These are phyloP conservation scores for Botryotinia globosa DNA, from an alignment of 2,329 filamentous ascomycete genomes.

Conservation along the genomic window DNA sequence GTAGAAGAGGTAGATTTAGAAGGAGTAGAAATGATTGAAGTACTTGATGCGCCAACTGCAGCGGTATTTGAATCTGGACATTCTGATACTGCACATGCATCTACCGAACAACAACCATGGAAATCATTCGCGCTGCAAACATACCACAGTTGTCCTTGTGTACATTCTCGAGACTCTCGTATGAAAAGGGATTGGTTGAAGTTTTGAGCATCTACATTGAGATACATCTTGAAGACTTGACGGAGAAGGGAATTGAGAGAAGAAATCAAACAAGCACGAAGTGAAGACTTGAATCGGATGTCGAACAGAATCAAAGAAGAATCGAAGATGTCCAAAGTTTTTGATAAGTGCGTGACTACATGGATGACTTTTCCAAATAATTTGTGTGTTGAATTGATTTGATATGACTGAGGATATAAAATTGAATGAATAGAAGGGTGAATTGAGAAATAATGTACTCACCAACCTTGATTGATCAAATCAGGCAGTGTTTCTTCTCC, in stretches of 20 bases:
- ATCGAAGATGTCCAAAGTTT: background rate
- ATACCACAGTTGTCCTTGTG: slow-evolving; percentile 12
- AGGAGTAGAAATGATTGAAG: background rate
- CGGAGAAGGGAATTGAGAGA: background rate
- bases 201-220: background rate
- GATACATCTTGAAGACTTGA: slow-evolving; percentile 15
- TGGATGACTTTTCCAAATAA: background rate
- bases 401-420: background rate
- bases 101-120: slow-evolving; percentile 18
- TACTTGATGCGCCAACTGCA: background rate
- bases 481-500: background rate
- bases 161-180: slow-evolving; percentile 15
- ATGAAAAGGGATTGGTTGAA: slow-evolving; percentile 9
- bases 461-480: background rate
- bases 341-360: background rate
- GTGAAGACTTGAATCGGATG: background rate
- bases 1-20: background rate
- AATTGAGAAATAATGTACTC: background rate
- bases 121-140: slow-evolving; percentile 7
- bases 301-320: background rate
- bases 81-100: slow-evolving; percentile 12
- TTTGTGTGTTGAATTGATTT: background rate
- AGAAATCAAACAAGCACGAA: background rate
- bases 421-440: background rate
- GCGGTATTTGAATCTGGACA: slow-evolving; percentile 15